Base-by-base conservation (phyloP, 768 basidiomycete species). In the Multifurca ochricompacta region DNA sequence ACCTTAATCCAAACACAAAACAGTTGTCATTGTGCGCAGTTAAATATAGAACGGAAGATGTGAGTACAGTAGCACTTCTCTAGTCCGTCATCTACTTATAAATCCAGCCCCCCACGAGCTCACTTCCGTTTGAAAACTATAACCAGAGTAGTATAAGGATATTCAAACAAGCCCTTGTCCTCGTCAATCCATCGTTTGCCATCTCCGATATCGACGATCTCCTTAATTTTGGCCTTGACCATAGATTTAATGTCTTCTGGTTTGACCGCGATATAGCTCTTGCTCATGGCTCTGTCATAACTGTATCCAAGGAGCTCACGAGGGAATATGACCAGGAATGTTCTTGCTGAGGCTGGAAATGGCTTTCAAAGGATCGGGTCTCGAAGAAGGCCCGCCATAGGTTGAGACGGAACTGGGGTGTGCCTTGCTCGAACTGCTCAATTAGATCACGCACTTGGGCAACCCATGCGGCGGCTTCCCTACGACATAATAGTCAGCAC, bases 331-430 rank as follows among this genome's bases (percentile, higher is more conserved):
- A 53, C 76, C 80, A 86, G 27, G 68, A 63, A 57, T 75, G 72
- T 63, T 87, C 81, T 54, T 81, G 69, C 1, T 77, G 81, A 2
- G 76, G 66, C 52, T 78, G 67, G 68, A 94, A 96, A 51, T 68
- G 67, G 41, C 70, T 65, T 51, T 70, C 62, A 67, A 92, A 95
- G 9, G 77, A 72, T 1, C 70, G 64, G 0, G 82, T 83, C 16
- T 80, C 72, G 65, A 89, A 95, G 4, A 77, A 70, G 53, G 77
- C 70, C 18, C 82, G 79, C 91, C 92, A 94, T 23, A 83, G 73
- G 25, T 74, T 77, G 19, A 82, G 76, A 43, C 87, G 84, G 70
- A 85, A 92, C 63, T 95, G 92, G 2, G 93, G 93, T 2, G 89
- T 77, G 32, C 80, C 86, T 13, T 68, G 60, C 65, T 93, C 90